Evolutionary conservation across 2,329 filamentous ascomycete genomes (phyloP).

Genomic region (Microdochium bolleyi): DNA sequence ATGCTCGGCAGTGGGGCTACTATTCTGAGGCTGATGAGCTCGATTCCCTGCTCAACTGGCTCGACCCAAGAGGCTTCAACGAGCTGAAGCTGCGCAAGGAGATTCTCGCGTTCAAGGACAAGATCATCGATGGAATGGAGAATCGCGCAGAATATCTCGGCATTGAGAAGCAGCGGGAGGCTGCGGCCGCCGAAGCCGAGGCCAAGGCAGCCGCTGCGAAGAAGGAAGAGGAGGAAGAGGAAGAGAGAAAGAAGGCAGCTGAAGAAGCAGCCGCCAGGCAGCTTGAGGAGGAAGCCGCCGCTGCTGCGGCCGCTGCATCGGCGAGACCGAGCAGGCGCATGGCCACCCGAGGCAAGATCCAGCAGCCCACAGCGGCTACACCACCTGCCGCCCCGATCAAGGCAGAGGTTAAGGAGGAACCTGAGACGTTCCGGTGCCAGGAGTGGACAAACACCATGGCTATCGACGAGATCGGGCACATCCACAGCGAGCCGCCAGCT

Average conservation of each 20-base stretch:
- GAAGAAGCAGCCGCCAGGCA: background rate
- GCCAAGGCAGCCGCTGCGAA: slow-evolving; percentile 1
- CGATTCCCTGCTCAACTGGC: slow-evolving; percentile 75
- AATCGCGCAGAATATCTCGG: slow-evolving; percentile 66
- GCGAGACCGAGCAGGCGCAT: background rate
- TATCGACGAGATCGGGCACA: slow-evolving; percentile 46
- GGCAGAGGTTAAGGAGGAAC: slow-evolving; percentile 1
- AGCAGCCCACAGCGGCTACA: background rate
- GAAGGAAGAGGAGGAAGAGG: slow-evolving; percentile 11
- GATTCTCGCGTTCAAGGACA: slow-evolving; percentile 65
- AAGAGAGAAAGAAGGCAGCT: slow-evolving; percentile 7
- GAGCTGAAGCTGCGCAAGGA: slow-evolving; percentile 87
- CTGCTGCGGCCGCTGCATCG: background rate
- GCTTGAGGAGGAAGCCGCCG: background rate
- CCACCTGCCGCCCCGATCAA: background rate
- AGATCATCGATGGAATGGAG: slow-evolving; percentile 73
- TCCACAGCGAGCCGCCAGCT: slow-evolving; percentile 47
- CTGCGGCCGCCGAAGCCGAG: slow-evolving; percentile 19
- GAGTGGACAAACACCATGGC: slow-evolving; percentile 50
- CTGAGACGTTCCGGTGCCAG: slow-evolving; percentile 38
- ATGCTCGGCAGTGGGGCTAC: slow-evolving; percentile 82
- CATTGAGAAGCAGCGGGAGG: slow-evolving; percentile 21
- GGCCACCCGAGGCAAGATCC: background rate
- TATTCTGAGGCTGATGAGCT: slow-evolving; percentile 74
- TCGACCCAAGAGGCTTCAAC: slow-evolving; percentile 79